A percentile compares a stretch with the other conserved stretches of the same genome.
These are phyloP conservation scores for Blastobotrys serpentis DNA, from an alignment of 1,139 yeast genomes.

Conservation along the genomic window DNA sequence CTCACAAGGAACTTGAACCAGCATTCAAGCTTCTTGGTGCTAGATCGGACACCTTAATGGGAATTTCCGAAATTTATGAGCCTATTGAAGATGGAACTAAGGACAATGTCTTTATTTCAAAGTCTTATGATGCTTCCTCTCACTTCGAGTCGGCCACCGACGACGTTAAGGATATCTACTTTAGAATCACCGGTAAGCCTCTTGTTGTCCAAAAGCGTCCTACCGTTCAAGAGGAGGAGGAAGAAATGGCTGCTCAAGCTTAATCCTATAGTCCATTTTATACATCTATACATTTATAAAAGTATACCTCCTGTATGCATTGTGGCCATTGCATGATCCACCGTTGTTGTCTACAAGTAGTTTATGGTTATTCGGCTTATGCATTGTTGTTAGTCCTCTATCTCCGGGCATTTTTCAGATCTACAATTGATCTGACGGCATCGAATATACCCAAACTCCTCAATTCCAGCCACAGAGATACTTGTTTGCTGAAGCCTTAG, in stretches of 20 bases:
- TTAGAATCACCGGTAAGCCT: constrained; percentile 89
- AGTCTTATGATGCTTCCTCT: constrained; percentile 89
- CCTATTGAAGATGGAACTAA: constrained; percentile 80
- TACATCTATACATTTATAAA: neutral
- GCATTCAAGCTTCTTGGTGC: constrained; percentile 90
- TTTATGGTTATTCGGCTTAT: no score
- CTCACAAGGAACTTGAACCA: constrained; percentile 89
- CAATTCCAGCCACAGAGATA: no score
- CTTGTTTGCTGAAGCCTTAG: no score
- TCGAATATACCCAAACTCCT: no score
- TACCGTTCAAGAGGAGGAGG: constrained; percentile 59
- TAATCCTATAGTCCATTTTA: neutral
- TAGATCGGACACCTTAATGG: constrained; percentile 84
- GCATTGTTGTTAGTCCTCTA: no score
- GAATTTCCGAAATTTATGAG: constrained; percentile 87
- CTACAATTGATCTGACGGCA: no score
- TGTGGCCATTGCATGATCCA: neutral
- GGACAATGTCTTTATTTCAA: constrained; percentile 78
- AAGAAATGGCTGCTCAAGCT: constrained; percentile 5
- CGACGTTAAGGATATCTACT: constrained; percentile 91
- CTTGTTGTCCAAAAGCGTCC: constrained; percentile 78
- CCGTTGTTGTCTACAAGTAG: no score
- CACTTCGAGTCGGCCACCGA: constrained; percentile 97
- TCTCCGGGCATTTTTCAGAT: no score
- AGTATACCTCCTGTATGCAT: neutral